Evolutionary conservation across 441 rosid species (phyloP).

Genomic region (Pelargonium hybrid): DNA sequence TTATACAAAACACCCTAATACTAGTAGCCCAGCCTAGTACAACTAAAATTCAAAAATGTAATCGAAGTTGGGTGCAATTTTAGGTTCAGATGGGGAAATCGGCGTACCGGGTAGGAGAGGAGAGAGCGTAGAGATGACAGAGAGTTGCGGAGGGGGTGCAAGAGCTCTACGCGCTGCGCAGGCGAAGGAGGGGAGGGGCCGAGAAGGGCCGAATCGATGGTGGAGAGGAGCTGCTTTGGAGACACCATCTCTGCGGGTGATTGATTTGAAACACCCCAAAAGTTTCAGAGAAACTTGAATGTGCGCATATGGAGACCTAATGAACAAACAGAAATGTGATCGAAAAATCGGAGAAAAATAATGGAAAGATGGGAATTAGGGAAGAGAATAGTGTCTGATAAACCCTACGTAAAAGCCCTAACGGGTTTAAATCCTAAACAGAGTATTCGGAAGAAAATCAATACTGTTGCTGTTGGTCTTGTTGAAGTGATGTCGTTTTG

Average conservation of each 20-base stretch:
- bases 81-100: neutral
- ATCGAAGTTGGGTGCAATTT: neutral
- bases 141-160: constrained; percentile 63
- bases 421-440: neutral
- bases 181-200: constrained; percentile 62
- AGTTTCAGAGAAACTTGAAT: neutral
- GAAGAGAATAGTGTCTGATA: neutral
- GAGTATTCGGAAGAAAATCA: no score
- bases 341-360: neutral
- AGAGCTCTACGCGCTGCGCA: constrained; percentile 59
- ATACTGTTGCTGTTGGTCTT: neutral
- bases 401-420: neutral
- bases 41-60: neutral
- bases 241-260: constrained; percentile 38
- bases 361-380: neutral
- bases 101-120: constrained; percentile 54
- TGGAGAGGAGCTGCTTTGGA: constrained; percentile 59
- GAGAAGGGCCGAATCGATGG: constrained; percentile 64
- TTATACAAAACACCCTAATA: neutral
- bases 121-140: constrained; percentile 52
- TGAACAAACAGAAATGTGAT: neutral
- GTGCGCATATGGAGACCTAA: neutral
- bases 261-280: neutral
- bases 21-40: neutral
- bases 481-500: neutral